Evolutionary conservation across 2,329 filamentous ascomycete species (phyloP).

Genomic region (Xylariomycetidae sp.): DNA sequence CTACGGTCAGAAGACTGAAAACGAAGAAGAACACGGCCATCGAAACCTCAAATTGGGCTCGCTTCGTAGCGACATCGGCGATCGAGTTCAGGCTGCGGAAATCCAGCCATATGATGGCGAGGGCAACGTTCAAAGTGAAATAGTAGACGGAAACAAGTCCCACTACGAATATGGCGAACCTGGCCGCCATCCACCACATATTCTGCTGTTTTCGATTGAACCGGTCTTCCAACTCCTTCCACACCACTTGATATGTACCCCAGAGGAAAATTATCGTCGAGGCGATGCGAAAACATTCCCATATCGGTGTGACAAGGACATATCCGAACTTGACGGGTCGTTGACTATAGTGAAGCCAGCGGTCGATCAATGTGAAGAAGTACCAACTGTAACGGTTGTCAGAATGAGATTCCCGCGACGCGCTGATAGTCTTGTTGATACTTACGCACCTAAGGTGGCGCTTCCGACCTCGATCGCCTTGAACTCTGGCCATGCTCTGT

Average conservation of each 20-base stretch:
- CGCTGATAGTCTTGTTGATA: neutral
- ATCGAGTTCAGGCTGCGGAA: conserved; percentile 15
- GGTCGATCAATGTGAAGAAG: conserved; percentile 6
- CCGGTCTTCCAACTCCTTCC: conserved; percentile 8
- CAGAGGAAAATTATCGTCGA: conserved; percentile 11
- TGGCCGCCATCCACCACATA: conserved; percentile 5
- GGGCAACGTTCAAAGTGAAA: conserved; percentile 9
- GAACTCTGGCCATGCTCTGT: neutral
- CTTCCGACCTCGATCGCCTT: neutral
- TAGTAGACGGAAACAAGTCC: conserved; percentile 11
- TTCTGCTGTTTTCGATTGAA: conserved; percentile 1
- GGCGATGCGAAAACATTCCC: conserved; percentile 7
- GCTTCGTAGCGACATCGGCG: conserved; percentile 14
- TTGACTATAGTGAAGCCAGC: conserved; percentile 12
- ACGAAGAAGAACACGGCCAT: conserved; percentile 8
- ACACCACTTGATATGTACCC: conserved; percentile 14
- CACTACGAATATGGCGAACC: conserved; percentile 9
- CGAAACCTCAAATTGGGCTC: conserved; percentile 11
- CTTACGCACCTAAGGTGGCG: neutral
- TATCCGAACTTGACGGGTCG: conserved; percentile 8
- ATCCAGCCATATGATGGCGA: conserved; percentile 11
- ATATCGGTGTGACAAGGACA: conserved; percentile 8
- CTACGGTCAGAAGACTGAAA: conserved; percentile 3
- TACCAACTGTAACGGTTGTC: conserved; percentile 6
- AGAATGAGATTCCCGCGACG: neutral